Conservation (phyloP, 1,139 yeast genomes). For the Geotrichum reessii region DNA sequence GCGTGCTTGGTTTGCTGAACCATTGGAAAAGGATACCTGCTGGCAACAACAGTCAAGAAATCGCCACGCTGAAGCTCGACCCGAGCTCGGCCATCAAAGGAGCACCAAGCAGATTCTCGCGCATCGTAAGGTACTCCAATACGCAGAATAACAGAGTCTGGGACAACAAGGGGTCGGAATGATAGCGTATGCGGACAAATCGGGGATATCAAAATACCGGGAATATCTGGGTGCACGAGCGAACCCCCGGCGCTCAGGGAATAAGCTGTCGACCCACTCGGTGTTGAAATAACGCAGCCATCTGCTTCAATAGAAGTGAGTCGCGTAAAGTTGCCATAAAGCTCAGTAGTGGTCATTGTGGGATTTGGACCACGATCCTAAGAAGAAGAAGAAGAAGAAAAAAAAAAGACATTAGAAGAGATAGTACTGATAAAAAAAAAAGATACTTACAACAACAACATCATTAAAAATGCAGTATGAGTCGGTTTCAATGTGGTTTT, state of each 20-base stretch:
- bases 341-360: conserved; percentile 68
- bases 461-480: conserved; percentile 71
- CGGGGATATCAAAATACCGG: conserved; percentile 74
- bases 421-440: neutral
- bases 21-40: conserved; percentile 70
- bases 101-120: conserved; percentile 70
- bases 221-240: conserved; percentile 78
- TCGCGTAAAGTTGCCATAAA: conserved; percentile 67
- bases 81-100: conserved; percentile 73
- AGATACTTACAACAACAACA: conserved; percentile 48
- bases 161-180: conserved; percentile 75
- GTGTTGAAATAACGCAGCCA: conserved; percentile 78
- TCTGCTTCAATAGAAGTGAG: conserved; percentile 85
- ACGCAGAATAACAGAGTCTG: conserved; percentile 60
- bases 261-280: conserved; percentile 90
- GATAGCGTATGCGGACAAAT: conserved; percentile 81
- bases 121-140: conserved; percentile 65
- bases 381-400: neutral
- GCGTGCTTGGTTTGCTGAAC: conserved; percentile 43
- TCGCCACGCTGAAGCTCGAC: conserved; percentile 64
- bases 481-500: conserved; percentile 35
- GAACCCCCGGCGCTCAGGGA: conserved; percentile 85
- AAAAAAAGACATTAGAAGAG: neutral
- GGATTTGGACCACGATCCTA: conserved; percentile 78
- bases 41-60: conserved; percentile 64